phyloP scores from a whole-genome alignment of 169 alveolate species.

The Eimeria acervulina region DNA sequence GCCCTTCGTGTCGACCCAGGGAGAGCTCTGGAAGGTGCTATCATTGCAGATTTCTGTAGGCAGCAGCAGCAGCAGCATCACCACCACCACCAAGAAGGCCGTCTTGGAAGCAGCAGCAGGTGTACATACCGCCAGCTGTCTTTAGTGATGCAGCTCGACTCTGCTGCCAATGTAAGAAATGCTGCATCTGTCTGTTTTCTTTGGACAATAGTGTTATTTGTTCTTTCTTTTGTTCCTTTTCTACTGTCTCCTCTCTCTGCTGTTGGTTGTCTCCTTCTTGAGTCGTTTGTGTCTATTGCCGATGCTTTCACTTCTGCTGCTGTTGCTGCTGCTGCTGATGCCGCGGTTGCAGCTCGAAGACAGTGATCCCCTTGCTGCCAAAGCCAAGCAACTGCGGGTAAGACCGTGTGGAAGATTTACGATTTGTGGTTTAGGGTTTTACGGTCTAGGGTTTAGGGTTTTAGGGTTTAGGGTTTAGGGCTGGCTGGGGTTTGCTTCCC shows the following conservation, averaged over 20 bases:
- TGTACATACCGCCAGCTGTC: constrained; percentile 54
- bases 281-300: neutral
- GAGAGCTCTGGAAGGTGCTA: constrained; percentile 18
- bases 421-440: constrained; percentile 5
- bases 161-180: constrained; percentile 41
- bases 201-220: too few relatives aligned
- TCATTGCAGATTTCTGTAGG: constrained; percentile 23
- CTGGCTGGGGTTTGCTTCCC: neutral
- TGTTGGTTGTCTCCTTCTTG: neutral
- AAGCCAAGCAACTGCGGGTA: constrained; percentile 55
- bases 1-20: constrained; percentile 41
- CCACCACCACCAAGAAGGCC: neutral
- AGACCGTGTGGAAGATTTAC: neutral
- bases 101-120: neutral
- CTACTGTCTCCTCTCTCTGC: neutral
- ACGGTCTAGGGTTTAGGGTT: neutral
- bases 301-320: neutral
- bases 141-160: constrained; percentile 45
- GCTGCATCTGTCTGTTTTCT: neutral
- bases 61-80: constrained; percentile 60
- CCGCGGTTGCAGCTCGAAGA: constrained; percentile 41
- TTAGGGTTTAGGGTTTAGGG: neutral
- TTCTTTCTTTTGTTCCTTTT: neutral
- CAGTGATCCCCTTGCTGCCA: constrained; percentile 57
- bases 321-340: constrained; percentile 49